These are phyloP conservation scores for Cyclotella choctawhatcheeana DNA, from an alignment of 108 stramenopile genomes.

Conservation along the genomic window DNA sequence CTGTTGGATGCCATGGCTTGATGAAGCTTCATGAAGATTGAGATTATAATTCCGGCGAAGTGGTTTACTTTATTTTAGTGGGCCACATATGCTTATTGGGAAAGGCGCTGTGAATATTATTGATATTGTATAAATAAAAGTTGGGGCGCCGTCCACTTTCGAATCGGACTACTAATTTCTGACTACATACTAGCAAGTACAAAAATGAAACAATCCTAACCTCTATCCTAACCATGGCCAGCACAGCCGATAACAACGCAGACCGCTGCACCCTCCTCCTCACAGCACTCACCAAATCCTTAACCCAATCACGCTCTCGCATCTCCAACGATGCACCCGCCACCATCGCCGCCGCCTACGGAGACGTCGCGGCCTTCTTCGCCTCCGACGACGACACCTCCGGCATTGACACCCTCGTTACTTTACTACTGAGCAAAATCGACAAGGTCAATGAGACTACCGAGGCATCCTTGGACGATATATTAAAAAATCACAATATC, in stretches of 20 bases:
- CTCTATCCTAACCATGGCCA: background rate
- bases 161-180: too few species aligned
- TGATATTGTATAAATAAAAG: too few species aligned
- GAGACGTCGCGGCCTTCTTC: conserved; percentile 48
- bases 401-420: conserved; percentile 28
- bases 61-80: too few species aligned
- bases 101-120: too few species aligned
- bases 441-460: conserved; percentile 39
- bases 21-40: too few species aligned
- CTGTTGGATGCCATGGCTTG: too few species aligned
- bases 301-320: conserved; percentile 23
- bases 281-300: conserved; percentile 32
- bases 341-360: conserved; percentile 31
- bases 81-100: too few species aligned
- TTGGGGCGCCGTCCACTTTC: too few species aligned
- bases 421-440: conserved; percentile 32
- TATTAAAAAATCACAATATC: conserved; percentile 21
- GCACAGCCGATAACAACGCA: background rate
- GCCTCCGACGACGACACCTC: conserved; percentile 14
- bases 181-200: too few species aligned
- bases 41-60: too few species aligned
- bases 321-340: conserved; percentile 22
- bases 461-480: conserved; percentile 10
- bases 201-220: too few species aligned
- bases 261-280: conserved; percentile 29